Percentiles rank a stretch among this genome's conserved stretches.
phyloP scores from a whole-genome alignment of 2,329 filamentous ascomycete species.

The Fusarium vanettenii region DNA sequence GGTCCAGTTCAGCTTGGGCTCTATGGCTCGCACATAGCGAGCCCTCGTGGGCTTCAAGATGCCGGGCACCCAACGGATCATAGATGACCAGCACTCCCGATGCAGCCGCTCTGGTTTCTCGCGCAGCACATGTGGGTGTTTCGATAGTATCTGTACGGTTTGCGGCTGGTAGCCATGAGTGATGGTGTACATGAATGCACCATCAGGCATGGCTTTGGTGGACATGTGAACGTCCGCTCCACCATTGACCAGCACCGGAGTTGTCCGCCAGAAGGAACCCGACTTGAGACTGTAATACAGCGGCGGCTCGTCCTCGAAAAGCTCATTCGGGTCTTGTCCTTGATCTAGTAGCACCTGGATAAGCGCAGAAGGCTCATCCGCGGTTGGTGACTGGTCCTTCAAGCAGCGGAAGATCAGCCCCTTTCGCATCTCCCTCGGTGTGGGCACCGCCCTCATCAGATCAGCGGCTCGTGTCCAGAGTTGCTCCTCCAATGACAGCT shows the following conservation, averaged over 20 bases:
- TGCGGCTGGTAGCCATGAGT: constrained; percentile 42
- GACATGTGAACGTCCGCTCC: constrained; percentile 42
- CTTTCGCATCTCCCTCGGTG: constrained; percentile 33
- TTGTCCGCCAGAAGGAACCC: constrained; percentile 43
- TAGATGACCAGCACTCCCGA: constrained; percentile 38
- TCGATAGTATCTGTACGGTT: constrained; percentile 40
- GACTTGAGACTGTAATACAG: constrained; percentile 44
- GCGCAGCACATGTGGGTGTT: constrained; percentile 36
- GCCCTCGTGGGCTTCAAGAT: background rate
- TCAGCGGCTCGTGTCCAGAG: constrained; percentile 43
- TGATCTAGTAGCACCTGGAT: constrained; percentile 40
- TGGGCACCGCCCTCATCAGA: constrained; percentile 38
- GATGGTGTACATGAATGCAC: constrained; percentile 44
- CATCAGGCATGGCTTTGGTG: constrained; percentile 41
- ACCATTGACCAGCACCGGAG: constrained; percentile 41
- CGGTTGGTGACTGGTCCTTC: constrained; percentile 31
- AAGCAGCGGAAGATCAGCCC: constrained; percentile 40
- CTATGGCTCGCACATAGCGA: constrained; percentile 1
- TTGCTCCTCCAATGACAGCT: constrained; percentile 33
- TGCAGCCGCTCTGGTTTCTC: constrained; percentile 36
- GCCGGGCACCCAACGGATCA: constrained; percentile 33
- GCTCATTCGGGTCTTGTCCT: constrained; percentile 42
- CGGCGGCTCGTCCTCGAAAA: constrained; percentile 40
- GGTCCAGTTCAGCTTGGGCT: constrained; percentile 41
- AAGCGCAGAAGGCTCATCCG: constrained; percentile 41